These are phyloP conservation scores for Poronia punctata DNA, from an alignment of 495 filamentous ascomycete species.

Conservation along the genomic window DNA sequence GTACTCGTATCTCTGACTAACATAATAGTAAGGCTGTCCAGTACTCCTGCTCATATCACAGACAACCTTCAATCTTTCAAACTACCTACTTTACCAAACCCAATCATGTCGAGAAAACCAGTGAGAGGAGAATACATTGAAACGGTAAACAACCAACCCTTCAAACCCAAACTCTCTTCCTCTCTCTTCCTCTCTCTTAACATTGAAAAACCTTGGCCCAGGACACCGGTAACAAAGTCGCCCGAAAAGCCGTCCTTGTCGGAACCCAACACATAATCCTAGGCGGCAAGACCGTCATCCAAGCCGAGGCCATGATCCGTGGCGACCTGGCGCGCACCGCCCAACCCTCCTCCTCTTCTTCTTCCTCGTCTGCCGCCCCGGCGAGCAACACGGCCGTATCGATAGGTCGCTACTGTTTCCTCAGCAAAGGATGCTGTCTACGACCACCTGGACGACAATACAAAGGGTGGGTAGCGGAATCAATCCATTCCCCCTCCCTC, in stretches of 20 bases:
- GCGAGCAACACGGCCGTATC: slow-evolving; percentile 62
- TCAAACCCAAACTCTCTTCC: neutral
- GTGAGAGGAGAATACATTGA: slow-evolving; percentile 91
- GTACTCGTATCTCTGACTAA: no score
- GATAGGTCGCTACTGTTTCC: slow-evolving; percentile 82
- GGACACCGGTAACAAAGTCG: slow-evolving; percentile 98
- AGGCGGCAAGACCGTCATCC: slow-evolving; percentile 89
- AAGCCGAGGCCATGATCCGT: slow-evolving; percentile 83
- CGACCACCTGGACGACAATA: slow-evolving; percentile 71
- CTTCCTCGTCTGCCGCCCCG: slow-evolving; percentile 25
- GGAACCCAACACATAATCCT: slow-evolving; percentile 97
- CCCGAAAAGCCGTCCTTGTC: slow-evolving; percentile 79
- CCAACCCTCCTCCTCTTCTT: slow-evolving; percentile 31
- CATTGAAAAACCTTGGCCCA: slow-evolving; percentile 31
- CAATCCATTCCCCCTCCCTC: neutral
- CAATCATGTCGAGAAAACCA: slow-evolving; percentile 67
- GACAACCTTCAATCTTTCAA: no score
- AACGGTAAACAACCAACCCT: slow-evolving; percentile 52
- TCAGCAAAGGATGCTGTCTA: slow-evolving; percentile 64
- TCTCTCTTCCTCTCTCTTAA: slow-evolving; percentile 6
- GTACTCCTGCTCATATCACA: no score
- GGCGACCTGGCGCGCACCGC: slow-evolving; percentile 71
- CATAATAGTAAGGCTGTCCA: no score
- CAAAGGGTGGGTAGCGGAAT: slow-evolving; percentile 50
- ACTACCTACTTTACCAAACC: no score